Evolutionary conservation across 108 stramenopile genomes (phyloP).

Genomic region (Skeletonema marinoi): DNA sequence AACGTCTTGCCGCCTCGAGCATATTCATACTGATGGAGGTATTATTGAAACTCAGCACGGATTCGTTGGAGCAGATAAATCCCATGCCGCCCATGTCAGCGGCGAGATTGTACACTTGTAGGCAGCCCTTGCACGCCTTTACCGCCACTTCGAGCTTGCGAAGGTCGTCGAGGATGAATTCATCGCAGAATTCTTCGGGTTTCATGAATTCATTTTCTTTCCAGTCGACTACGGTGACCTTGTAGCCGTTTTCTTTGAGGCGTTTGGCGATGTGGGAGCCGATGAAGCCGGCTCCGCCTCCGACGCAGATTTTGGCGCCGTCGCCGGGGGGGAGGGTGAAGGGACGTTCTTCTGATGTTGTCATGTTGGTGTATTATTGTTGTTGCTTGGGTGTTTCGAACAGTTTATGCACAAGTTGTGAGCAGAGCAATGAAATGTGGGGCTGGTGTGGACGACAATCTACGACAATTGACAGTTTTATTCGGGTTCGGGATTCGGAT

Average conservation of each 20-base stretch:
- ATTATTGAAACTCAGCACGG: conserved; percentile 97
- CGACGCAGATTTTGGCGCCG: conserved; percentile 89
- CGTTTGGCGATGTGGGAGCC: conserved; percentile 96
- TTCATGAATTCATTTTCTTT: conserved; percentile 98
- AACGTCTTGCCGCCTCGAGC: conserved; percentile 96
- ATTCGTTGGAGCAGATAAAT: conserved; percentile 97
- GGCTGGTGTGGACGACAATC: background rate
- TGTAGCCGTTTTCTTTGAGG: conserved; percentile 90
- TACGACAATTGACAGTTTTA: too few relatives aligned
- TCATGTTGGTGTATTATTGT: background rate
- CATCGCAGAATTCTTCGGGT: conserved; percentile 95
- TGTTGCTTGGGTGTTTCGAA: too few relatives aligned
- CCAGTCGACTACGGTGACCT: conserved; percentile 95
- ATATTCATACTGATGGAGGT: conserved; percentile 99
- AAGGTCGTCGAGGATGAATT: conserved; percentile 94
- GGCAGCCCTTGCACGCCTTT: conserved; percentile 92
- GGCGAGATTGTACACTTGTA: conserved; percentile 98
- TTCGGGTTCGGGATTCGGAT: too few relatives aligned
- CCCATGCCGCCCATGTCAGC: conserved; percentile 99
- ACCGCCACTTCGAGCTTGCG: conserved; percentile 95
- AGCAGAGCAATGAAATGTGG: background rate
- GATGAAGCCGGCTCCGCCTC: conserved; percentile 98
- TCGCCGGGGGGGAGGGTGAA: conserved; percentile 84
- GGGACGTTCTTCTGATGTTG: background rate
- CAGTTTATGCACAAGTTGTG: background rate